Conservation (phyloP, 352 stramenopile species). For the Phytophthora fragariaefolia region DNA sequence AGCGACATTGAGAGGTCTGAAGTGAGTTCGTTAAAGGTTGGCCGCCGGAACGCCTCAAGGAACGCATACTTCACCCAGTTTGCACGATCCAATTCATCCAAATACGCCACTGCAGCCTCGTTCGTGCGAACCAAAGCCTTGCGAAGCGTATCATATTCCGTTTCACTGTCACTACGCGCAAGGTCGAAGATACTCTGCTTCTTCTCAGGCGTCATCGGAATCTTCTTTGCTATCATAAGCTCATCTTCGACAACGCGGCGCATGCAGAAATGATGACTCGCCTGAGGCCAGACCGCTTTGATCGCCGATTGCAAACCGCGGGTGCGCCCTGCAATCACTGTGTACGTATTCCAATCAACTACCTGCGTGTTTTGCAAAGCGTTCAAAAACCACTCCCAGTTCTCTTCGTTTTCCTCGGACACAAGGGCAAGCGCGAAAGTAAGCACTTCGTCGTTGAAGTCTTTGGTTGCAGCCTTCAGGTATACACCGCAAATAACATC, state of each 20-base stretch:
- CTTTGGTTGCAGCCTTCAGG: slow-evolving; percentile 72
- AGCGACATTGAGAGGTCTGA: slow-evolving; percentile 60
- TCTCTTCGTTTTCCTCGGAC: slow-evolving; percentile 63
- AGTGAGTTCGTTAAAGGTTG: slow-evolving; percentile 79
- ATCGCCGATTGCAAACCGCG: slow-evolving; percentile 61
- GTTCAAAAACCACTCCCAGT: slow-evolving; percentile 81
- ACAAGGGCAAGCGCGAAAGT: slow-evolving; percentile 76
- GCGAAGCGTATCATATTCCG: slow-evolving; percentile 70
- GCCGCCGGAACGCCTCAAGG: slow-evolving; percentile 62
- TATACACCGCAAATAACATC: slow-evolving; percentile 79
- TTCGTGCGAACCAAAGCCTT: slow-evolving; percentile 58
- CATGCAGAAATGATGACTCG: slow-evolving; percentile 77
- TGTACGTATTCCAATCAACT: slow-evolving; percentile 68
- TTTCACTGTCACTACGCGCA: slow-evolving; percentile 71
- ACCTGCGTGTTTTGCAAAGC: slow-evolving; percentile 50
- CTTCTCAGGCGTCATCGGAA: slow-evolving; percentile 67
- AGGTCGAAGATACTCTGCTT: slow-evolving; percentile 77
- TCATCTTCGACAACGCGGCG: slow-evolving; percentile 78
- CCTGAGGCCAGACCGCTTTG: slow-evolving; percentile 56
- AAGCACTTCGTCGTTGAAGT: slow-evolving; percentile 76
- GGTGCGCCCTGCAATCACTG: slow-evolving; percentile 65
- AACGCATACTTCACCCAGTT: slow-evolving; percentile 87
- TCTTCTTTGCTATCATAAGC: slow-evolving; percentile 61
- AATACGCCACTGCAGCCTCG: slow-evolving; percentile 54
- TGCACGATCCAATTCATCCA: slow-evolving; percentile 62